A percentile compares a stretch with the other conserved stretches of the same genome.
phyloP scores from a whole-genome alignment of 176 grass and related monocot genomes.

The Melocanna baccifera region DNA sequence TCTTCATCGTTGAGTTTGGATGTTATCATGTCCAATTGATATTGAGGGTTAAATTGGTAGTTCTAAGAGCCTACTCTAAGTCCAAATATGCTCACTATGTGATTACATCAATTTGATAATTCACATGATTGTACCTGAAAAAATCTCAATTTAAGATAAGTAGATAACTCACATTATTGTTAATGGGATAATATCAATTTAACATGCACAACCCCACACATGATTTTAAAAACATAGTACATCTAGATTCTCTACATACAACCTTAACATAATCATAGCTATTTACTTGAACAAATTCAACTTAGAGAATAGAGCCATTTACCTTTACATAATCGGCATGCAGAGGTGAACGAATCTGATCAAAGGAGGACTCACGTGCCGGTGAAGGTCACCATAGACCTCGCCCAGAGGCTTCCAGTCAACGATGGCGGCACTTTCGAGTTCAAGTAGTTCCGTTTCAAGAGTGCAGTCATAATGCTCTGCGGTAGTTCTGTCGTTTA shows the following conservation, averaged over 20 bases:
- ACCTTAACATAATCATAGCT: not conserved
- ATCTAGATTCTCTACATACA: not conserved
- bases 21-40: not conserved
- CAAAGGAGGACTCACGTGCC: conserved; percentile 56
- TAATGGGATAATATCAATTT: not conserved
- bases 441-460: too few species aligned
- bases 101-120: not conserved
- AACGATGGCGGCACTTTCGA: not conserved
- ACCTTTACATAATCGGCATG: conserved; percentile 99
- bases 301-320: not conserved
- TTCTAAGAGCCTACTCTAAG: not conserved
- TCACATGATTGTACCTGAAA: not conserved
- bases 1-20: not conserved
- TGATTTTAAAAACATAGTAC: not conserved
- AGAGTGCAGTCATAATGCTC: too few species aligned
- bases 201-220: not conserved
- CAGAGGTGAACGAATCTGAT: not conserved
- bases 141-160: not conserved
- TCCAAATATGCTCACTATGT: not conserved
- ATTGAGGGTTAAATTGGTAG: not conserved
- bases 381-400: conserved; percentile 96
- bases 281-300: not conserved
- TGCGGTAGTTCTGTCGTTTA: too few species aligned
- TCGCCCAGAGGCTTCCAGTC: conserved; percentile 40
- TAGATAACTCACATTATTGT: too few species aligned